Percentiles rank a stretch among this genome's conserved stretches.
These are phyloP conservation scores for Cyclotella distinguenda DNA, from an alignment of 108 stramenopile species.

Conservation along the genomic window DNA sequence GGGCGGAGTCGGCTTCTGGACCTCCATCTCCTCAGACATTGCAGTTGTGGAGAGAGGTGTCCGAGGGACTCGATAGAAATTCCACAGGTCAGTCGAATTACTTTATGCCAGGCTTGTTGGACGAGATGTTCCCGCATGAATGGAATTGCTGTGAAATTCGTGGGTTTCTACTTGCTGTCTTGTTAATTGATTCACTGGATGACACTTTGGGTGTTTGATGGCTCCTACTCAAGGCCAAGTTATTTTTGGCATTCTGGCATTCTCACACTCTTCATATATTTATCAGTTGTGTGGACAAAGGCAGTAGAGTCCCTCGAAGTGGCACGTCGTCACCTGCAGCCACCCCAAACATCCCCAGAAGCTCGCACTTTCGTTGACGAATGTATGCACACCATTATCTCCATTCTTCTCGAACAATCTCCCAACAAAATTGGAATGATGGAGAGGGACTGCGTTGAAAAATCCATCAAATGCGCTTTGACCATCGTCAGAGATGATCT, in stretches of 20 bases:
- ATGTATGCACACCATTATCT: slow-evolving; percentile 74
- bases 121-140: no score
- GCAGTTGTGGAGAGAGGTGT: slow-evolving; percentile 72
- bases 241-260: slow-evolving; percentile 2
- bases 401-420: slow-evolving; percentile 83
- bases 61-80: slow-evolving; percentile 62
- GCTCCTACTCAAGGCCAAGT: slow-evolving; percentile 1
- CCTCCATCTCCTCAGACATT: slow-evolving; percentile 30
- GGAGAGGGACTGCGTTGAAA: slow-evolving; percentile 83
- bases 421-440: slow-evolving; percentile 67
- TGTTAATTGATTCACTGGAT: background rate
- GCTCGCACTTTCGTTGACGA: slow-evolving; percentile 71
- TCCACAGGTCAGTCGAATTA: slow-evolving; percentile 62
- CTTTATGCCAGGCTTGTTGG: no score
- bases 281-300: slow-evolving; percentile 77
- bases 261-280: background rate
- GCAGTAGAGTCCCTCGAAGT: slow-evolving; percentile 76
- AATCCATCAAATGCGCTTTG: slow-evolving; percentile 58
- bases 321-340: slow-evolving; percentile 27
- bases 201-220: background rate
- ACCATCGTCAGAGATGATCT: slow-evolving; percentile 68
- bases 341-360: slow-evolving; percentile 13
- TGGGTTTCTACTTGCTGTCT: background rate
- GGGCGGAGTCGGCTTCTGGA: background rate
- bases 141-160: no score